A percentile compares a stretch with the other conserved stretches of the same genome.
These are phyloP conservation scores for Lactarius indigo DNA, from an alignment of 768 basidiomycete species.

Conservation along the genomic window DNA sequence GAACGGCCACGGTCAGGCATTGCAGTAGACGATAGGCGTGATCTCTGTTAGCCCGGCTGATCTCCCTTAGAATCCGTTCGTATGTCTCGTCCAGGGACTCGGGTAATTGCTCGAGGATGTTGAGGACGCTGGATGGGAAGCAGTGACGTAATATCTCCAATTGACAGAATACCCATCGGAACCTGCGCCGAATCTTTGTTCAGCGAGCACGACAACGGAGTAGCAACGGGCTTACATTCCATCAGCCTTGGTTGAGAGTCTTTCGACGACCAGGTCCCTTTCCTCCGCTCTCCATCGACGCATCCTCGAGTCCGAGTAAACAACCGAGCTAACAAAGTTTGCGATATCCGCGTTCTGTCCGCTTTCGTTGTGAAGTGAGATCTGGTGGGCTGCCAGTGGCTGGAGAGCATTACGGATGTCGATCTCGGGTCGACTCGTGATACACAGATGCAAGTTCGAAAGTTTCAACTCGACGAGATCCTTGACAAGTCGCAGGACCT, in stretches of 20 bases:
- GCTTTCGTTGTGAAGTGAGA: not conserved
- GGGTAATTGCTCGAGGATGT: not conserved
- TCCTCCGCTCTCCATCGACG: not conserved
- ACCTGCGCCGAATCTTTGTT: not conserved
- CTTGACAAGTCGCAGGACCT: not conserved
- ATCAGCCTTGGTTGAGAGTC: not conserved
- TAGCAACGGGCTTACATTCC: not conserved
- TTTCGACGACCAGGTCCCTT: too few relatives aligned
- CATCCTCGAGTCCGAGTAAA: not conserved
- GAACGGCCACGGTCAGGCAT: too few relatives aligned
- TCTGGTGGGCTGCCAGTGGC: not conserved
- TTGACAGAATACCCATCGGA: slow-evolving; percentile 2
- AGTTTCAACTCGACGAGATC: not conserved
- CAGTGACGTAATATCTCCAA: not conserved
- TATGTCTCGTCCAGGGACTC: not conserved
- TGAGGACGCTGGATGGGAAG: not conserved
- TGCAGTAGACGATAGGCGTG: not conserved
- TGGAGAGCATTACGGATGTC: not conserved
- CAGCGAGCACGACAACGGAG: not conserved
- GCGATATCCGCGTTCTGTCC: not conserved
- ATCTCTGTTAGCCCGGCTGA: not conserved
- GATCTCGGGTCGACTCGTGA: not conserved
- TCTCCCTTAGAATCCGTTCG: not conserved
- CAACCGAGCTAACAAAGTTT: not conserved
- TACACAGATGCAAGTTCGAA: not conserved